A percentile compares a stretch with the other conserved stretches of the same genome.
Conservation (phyloP, 2,329 filamentous ascomycete genomes). For the Trichoderma cornu-damae region DNA sequence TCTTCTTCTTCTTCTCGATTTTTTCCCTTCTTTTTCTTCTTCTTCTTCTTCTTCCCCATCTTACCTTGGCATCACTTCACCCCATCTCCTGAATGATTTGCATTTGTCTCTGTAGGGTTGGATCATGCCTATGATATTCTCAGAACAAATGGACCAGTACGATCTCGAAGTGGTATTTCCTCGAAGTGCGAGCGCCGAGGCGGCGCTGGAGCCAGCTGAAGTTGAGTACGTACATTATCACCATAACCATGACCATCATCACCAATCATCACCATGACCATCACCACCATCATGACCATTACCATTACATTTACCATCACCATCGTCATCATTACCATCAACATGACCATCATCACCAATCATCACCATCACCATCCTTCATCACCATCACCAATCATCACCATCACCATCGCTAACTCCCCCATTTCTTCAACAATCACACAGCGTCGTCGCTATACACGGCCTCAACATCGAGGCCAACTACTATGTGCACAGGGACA, state of each 20-base stretch:
- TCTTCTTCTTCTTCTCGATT: too few species aligned
- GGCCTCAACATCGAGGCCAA: constrained; percentile 16
- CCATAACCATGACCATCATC: background rate
- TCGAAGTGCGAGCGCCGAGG: background rate
- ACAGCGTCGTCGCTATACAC: constrained; percentile 13
- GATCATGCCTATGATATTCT: constrained; percentile 14
- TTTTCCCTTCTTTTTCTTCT: too few species aligned
- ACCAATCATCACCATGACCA: too few species aligned
- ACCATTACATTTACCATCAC: too few species aligned
- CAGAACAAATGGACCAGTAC: constrained; percentile 11
- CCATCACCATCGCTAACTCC: background rate
- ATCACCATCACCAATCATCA: too few species aligned
- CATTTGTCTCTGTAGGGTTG: background rate
- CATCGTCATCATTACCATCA: background rate
- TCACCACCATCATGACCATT: too few species aligned
- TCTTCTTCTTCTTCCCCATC: too few species aligned
- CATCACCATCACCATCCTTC: too few species aligned
- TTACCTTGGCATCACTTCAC: background rate
- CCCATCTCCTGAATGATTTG: background rate
- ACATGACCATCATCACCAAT: too few species aligned
- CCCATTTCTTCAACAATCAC: too few species aligned
- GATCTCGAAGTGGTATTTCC: constrained; percentile 12
- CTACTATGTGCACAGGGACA: constrained; percentile 1
- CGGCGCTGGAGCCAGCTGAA: background rate
- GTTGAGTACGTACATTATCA: constrained; percentile 4